Evolutionary conservation across 2,329 filamentous ascomycete genomes (phyloP), one percentile per base, ranked within the genome.

Genomic region (Aureobasidium sp.): DNA sequence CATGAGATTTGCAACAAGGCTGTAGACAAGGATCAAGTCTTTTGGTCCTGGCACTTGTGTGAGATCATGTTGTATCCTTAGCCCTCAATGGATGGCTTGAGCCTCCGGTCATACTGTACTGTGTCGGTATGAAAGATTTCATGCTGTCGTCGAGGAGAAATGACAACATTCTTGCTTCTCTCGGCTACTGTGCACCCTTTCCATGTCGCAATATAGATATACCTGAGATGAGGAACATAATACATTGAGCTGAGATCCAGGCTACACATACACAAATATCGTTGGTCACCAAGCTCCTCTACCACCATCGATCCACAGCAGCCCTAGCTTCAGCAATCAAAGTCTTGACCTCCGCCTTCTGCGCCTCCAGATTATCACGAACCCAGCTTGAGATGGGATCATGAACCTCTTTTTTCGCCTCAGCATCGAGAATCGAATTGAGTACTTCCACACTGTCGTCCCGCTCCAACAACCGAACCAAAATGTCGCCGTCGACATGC

Each of bases 401-500:
- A 5, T 67, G 63, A 22, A 65, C 49, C 58, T 51, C 44, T 58
- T 53, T 51, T 2, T 25, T 20, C 22, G 68, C 66, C 31, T 68
- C 57, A 25, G 58, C 45, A 12, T 60, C 48, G 41, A 73, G 55
- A 5, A 70, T 63, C 2, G 42, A 17, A 42, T 51, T 63, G 34
- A 74, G 53, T 14, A 61, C 61, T n/a, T 63, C 62, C 11, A 62
- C 63, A 1, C 70, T 70, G 37, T 70, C 69, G 36, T 70, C 69
- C 2, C 66, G 64, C 17, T 67, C 67, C 20, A 78, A 56, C 42
- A 73, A 72, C 11, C 72, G 59, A 14, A 65, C 64, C 5, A 80
- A 59, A 5, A 75, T 45, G 65, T 80, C 77, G 0, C 76, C 78
- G 64, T 80, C 74, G 5, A 80, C 68, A 62, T 77, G 74, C 62